Evolutionary conservation across 768 basidiomycete species (phyloP), one percentile per base, ranked within the genome.

Genomic region (Punctularia strigosozonata): DNA sequence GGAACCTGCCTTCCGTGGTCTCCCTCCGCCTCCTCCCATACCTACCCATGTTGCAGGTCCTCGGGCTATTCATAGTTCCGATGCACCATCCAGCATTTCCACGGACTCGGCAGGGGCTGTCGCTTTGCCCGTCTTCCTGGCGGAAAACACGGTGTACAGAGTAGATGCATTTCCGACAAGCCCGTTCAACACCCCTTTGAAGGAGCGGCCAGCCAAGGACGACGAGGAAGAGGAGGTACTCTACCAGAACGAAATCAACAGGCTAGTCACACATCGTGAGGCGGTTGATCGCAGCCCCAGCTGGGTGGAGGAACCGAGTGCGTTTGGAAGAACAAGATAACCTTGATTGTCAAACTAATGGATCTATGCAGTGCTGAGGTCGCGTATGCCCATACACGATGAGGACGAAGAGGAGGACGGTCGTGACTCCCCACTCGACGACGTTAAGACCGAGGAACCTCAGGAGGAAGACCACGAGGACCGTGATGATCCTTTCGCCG

Each of bases 231-330:
- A 85, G 41, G 67, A 76, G 48, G 75, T 83, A 20, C 53, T 80
- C 22, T 80, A 73, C 51, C 68, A 71, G 33, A 71, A 73, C 31
- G 77, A 77, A 48, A 70, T 66, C 12, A 60, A 64, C 43, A 61
- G 66, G 43, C 53, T 61, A 25, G 67, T 69, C 26, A 68, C 69
- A 12, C 71, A 68, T 25, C 65, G 70, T 36, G 63, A 60, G 36
- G 65, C 57, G 22, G 72, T 40, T 38, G 54, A 75, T 22, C 66
- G 78, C 46, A 70, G 77, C 47, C 74, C 77, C 32, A 88, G 84
- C 50, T 88, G 84, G 84, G 64, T 83, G 25, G 82, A 80, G 30
- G 73, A 77, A 34, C 78, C 71, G 53, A 76, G 84, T 83, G 49
- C 48, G 73, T 62, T 30, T 23, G n/a, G 5, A n/a, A 18, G 19